Base-by-base conservation (phyloP, 176 grass and related monocot species). In the Phyllostachys edulis region DNA sequence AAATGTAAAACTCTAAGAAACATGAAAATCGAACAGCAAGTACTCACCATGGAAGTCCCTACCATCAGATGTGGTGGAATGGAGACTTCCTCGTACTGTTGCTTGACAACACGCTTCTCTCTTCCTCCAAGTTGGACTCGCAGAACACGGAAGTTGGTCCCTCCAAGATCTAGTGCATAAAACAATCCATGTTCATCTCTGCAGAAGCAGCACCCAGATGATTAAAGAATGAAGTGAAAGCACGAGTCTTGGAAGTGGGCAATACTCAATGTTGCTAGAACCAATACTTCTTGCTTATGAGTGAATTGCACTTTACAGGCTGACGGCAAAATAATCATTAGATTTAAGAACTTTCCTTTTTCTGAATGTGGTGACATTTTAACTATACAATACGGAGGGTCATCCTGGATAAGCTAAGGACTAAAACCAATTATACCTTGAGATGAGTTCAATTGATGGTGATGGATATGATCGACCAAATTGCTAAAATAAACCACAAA, bases 101-200 rank as follows among this genome's bases (percentile, higher is more conserved):
- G 86, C 40, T 89, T 82, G n/a, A 91, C 76, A 46, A 96, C 83
- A 44, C 80, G 81, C 24, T 85, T 85, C 69, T 93, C 94, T 78
- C 68, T 93, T 38, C 94, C 94, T 87, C 91, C 94, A 26, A 96
- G 85, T 70, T 96, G 94, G 41, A 96, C 86, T 73, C 94, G 90
- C 67, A 96, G 69, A 47, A 96, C 94, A 71, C 94, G 88, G 76
- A 96, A 93, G 84, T 96, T 96, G 38, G 91, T 96, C 3, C 94
- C 94, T 76, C 94, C 94, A 85, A 96, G 94, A 85, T 93, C 94
- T 44, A 96, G 71, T 67, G 89, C 94, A 85, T 96, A 96, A 77
- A 89, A 96, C 45, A 96, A 72, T 14, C 94, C 94, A 59, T 87
- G 80, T 73, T 90, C 89, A 38, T 90, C 80, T 44, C 89, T 90